A percentile compares a stretch with the other conserved stretches of the same genome.
Conservation (phyloP, 441 rosid species). For the Bocquillonia castaneifolia region DNA sequence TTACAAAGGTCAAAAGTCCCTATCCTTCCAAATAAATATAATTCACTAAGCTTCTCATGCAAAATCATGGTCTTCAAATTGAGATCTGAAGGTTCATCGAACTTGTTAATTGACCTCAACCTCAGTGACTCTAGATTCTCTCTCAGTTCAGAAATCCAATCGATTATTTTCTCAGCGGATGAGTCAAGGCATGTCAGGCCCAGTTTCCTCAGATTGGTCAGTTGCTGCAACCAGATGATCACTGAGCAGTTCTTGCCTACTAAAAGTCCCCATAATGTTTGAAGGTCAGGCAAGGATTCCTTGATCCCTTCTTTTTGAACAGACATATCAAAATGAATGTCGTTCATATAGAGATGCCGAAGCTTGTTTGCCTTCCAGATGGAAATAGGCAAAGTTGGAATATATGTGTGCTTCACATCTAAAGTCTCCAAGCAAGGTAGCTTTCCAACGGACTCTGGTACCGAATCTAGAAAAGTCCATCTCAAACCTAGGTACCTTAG, state of each 20-base stretch:
- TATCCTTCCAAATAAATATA: conserved; percentile 30
- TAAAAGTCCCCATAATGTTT: conserved; percentile 27
- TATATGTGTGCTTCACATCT: conserved; percentile 38
- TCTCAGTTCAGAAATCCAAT: conserved; percentile 10
- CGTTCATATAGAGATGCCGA: conserved; percentile 29
- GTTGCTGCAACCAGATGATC: conserved; percentile 2
- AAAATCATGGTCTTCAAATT: neutral
- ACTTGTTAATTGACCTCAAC: conserved; percentile 26
- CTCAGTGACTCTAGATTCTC: conserved; percentile 27
- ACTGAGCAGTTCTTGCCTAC: neutral
- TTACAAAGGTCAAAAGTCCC: neutral
- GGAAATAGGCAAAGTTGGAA: conserved; percentile 27
- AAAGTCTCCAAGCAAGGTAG: conserved; percentile 32
- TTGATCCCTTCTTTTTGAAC: neutral
- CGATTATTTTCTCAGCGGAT: neutral
- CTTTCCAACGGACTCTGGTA: conserved; percentile 29
- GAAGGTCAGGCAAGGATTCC: conserved; percentile 8
- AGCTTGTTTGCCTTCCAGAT: conserved; percentile 33
- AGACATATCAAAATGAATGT: conserved; percentile 16
- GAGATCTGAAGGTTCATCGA: conserved; percentile 8
- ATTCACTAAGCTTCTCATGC: neutral
- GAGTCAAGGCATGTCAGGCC: conserved; percentile 27
- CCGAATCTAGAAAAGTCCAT: conserved; percentile 32
- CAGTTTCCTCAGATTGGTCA: conserved; percentile 22
- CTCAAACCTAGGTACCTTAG: conserved; percentile 35